Percentiles rank a stretch among this genome's conserved stretches.
Evolutionary conservation across 495 filamentous ascomycete species (phyloP).

Genomic region (Penicillium bovifimosum): DNA sequence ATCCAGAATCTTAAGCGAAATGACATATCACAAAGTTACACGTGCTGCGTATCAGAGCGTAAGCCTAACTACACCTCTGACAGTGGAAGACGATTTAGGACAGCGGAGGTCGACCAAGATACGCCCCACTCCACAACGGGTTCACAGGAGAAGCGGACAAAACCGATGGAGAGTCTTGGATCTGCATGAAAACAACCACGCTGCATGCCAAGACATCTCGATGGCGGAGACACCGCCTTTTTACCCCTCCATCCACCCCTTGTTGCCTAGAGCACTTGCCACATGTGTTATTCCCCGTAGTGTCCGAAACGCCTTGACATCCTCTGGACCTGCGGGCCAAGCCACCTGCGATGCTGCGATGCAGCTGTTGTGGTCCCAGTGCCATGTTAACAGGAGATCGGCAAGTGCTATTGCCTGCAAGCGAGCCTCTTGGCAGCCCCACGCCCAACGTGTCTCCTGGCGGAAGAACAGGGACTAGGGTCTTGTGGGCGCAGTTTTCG

Average conservation of each 20-base stretch:
- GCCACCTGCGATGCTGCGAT: slow-evolving; percentile 1
- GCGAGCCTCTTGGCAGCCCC: slow-evolving; percentile 15
- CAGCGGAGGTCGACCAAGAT: neutral
- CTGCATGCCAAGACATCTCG: slow-evolving; percentile 19
- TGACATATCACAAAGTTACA: slow-evolving; percentile 1
- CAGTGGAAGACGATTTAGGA: neutral
- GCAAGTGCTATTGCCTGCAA: slow-evolving; percentile 3
- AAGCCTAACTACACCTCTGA: neutral
- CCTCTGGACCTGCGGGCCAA: slow-evolving; percentile 9
- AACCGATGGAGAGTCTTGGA: slow-evolving; percentile 16
- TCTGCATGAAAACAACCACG: slow-evolving; percentile 16
- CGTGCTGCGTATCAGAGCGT: neutral
- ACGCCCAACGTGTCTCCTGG: slow-evolving; percentile 8
- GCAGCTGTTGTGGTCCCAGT: slow-evolving; percentile 17
- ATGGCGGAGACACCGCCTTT: slow-evolving; percentile 26
- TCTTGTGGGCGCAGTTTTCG: neutral
- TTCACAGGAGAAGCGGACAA: slow-evolving; percentile 1
- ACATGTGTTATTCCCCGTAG: slow-evolving; percentile 3
- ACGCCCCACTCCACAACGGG: slow-evolving; percentile 1
- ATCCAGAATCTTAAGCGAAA: neutral
- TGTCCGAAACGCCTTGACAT: neutral
- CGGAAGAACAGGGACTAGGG: slow-evolving; percentile 7
- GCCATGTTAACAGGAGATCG: slow-evolving; percentile 16
- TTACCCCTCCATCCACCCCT: slow-evolving; percentile 14
- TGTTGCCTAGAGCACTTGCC: neutral